These are phyloP conservation scores for Pouteria glomerata DNA, from an alignment of 148 eudicot genomes.

Conservation along the genomic window DNA sequence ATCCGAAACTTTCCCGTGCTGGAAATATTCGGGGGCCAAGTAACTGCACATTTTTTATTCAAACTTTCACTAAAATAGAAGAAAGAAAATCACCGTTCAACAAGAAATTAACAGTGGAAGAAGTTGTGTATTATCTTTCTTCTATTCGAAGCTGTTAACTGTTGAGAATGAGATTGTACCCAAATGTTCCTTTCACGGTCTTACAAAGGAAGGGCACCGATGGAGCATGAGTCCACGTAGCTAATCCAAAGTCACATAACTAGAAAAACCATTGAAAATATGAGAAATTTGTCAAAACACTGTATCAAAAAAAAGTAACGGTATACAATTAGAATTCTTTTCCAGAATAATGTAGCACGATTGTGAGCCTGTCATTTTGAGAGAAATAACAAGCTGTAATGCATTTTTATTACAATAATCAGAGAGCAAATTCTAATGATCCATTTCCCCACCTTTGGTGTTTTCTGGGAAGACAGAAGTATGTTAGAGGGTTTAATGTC, in stretches of 20 bases:
- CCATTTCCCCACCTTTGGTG: constrained; percentile 59
- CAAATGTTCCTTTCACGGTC: constrained; percentile 98
- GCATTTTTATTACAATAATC: not conserved
- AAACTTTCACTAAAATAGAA: constrained; percentile 4
- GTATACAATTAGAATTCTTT: no score
- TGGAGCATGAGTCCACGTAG: constrained; percentile 95
- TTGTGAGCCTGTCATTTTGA: no score
- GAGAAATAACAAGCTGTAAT: no score
- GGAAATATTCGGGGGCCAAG: constrained; percentile 97
- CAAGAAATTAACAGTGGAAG: not conserved
- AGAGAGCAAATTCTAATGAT: not conserved
- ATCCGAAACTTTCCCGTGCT: constrained; percentile 92
- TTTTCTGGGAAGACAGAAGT: constrained; percentile 79
- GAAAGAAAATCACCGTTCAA: not conserved
- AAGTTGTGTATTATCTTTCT: not conserved
- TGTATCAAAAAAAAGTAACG: not conserved
- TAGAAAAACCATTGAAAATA: not conserved
- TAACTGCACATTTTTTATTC: constrained; percentile 44
- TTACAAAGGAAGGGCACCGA: constrained; percentile 96
- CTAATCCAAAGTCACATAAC: constrained; percentile 92
- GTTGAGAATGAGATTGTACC: constrained; percentile 46
- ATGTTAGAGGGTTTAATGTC: constrained; percentile 97
- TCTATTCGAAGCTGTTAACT: not conserved
- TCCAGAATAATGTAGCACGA: no score
- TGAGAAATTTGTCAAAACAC: not conserved